These are phyloP conservation scores for Seiridium unicorne DNA, from an alignment of 2,329 filamentous ascomycete genomes.

Conservation along the genomic window DNA sequence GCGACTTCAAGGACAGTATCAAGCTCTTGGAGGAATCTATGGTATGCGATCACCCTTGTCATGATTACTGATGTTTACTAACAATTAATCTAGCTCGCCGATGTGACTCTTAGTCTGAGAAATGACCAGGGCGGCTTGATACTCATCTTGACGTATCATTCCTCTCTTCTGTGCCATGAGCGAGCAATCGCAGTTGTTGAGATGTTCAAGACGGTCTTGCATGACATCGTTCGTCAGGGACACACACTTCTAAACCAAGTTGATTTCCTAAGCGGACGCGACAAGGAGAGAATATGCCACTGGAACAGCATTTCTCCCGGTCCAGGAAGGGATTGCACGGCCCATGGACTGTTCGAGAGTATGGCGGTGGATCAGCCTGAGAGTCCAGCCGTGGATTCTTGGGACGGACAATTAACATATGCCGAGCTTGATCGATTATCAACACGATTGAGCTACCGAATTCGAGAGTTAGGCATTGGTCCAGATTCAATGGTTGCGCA, in stretches of 20 bases:
- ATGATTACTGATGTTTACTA: no score
- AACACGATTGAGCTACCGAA: slow-evolving; percentile 22
- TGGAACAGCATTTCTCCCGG: background rate
- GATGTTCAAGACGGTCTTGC: background rate
- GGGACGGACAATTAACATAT: slow-evolving; percentile 4
- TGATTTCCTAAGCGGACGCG: background rate
- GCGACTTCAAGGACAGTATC: background rate
- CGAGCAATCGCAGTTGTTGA: background rate
- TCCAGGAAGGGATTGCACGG: background rate
- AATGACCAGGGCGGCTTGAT: background rate
- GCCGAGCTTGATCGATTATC: slow-evolving; percentile 14
- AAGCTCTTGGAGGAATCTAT: background rate
- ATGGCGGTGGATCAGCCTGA: background rate
- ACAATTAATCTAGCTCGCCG: background rate
- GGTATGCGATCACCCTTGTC: background rate
- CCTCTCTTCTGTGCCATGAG: background rate
- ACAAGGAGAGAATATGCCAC: background rate
- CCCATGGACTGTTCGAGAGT: background rate
- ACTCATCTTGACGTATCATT: background rate
- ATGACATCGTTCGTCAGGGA: background rate
- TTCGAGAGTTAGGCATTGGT: slow-evolving; percentile 27
- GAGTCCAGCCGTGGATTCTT: slow-evolving; percentile 17
- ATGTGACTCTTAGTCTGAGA: background rate
- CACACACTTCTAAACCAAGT: background rate
- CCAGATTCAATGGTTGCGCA: slow-evolving; percentile 29